These are phyloP conservation scores for Talaromyces proteolyticus DNA, from an alignment of 495 filamentous ascomycete genomes.

Conservation along the genomic window DNA sequence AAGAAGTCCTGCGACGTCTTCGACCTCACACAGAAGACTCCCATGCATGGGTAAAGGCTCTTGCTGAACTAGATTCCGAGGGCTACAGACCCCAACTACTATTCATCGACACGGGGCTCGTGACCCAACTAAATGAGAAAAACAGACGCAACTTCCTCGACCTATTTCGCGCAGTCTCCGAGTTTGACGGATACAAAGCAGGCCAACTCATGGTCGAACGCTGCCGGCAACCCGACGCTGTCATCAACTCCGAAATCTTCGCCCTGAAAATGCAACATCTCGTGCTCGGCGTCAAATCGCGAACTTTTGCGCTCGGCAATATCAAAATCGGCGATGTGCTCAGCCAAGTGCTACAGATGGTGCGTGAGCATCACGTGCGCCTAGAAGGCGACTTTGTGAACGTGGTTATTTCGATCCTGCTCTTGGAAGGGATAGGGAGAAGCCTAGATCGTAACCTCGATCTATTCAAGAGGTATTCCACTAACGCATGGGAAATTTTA, in stretches of 20 bases:
- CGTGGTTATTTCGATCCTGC: conserved; percentile 89
- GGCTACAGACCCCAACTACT: conserved; percentile 92
- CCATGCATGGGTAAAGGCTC: conserved; percentile 63
- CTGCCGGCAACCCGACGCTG: conserved; percentile 82
- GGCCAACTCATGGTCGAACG: conserved; percentile 95
- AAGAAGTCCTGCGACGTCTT: conserved; percentile 73
- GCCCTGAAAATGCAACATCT: conserved; percentile 95
- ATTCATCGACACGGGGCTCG: conserved; percentile 96
- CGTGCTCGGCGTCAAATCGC: conserved; percentile 79
- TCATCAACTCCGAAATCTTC: conserved; percentile 84
- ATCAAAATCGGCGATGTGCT: conserved; percentile 96
- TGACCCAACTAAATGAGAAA: conserved; percentile 81
- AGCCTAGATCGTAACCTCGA: conserved; percentile 82
- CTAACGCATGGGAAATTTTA: conserved; percentile 11
- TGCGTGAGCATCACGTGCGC: conserved; percentile 86
- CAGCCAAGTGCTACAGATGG: conserved; percentile 86
- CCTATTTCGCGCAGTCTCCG: conserved; percentile 90
- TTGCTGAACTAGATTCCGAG: conserved; percentile 76
- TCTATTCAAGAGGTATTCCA: conserved; percentile 75
- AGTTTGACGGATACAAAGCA: conserved; percentile 95
- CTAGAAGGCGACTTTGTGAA: conserved; percentile 98
- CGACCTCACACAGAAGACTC: conserved; percentile 62
- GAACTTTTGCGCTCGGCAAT: conserved; percentile 87
- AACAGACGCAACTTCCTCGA: conserved; percentile 93
- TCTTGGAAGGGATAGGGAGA: conserved; percentile 92